These are phyloP conservation scores for Plectranthus barbatus DNA, from an alignment of 257 asterid genomes.

Conservation along the genomic window DNA sequence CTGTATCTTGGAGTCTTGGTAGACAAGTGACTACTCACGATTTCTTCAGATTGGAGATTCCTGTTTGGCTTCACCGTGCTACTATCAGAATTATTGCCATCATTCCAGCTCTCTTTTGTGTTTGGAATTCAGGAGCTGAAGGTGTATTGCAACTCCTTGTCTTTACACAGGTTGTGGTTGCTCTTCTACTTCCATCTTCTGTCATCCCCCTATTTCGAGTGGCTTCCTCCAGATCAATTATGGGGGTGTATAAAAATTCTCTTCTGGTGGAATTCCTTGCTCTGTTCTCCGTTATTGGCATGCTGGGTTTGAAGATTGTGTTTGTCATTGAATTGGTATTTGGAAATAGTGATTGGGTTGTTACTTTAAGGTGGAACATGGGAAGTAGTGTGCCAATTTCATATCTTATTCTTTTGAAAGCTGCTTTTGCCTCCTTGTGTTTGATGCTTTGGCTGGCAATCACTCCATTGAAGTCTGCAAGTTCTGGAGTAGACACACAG, in stretches of 20 bases:
- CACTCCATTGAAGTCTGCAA: slow-evolving; percentile 82
- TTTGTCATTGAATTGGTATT: slow-evolving; percentile 79
- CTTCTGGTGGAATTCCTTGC: slow-evolving; percentile 52
- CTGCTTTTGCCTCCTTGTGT: slow-evolving; percentile 50
- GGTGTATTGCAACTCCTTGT: slow-evolving; percentile 80
- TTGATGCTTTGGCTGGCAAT: slow-evolving; percentile 80
- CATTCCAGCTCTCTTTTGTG: slow-evolving; percentile 74
- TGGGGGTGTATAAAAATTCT: slow-evolving; percentile 66
- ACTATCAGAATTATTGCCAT: slow-evolving; percentile 75
- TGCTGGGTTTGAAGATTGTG: slow-evolving; percentile 63
- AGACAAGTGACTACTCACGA: slow-evolving; percentile 48
- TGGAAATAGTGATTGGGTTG: slow-evolving; percentile 90
- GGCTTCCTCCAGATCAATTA: slow-evolving; percentile 73
- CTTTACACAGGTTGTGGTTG: slow-evolving; percentile 71
- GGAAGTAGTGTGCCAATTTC: slow-evolving; percentile 53
- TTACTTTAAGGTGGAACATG: slow-evolving; percentile 64
- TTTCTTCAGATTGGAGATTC: slow-evolving; percentile 66
- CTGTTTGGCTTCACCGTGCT: slow-evolving; percentile 90
- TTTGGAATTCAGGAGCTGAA: slow-evolving; percentile 82
- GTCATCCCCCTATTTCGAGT: slow-evolving; percentile 80
- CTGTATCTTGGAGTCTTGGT: slow-evolving; percentile 73
- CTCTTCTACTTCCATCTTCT: slow-evolving; percentile 90
- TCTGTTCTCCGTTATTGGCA: slow-evolving; percentile 49
- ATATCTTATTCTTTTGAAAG: slow-evolving; percentile 54
- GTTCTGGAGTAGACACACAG: slow-evolving; percentile 40